These are phyloP conservation scores for Echinosophora koreensis DNA, from an alignment of 306 rosid species.

Conservation along the genomic window DNA sequence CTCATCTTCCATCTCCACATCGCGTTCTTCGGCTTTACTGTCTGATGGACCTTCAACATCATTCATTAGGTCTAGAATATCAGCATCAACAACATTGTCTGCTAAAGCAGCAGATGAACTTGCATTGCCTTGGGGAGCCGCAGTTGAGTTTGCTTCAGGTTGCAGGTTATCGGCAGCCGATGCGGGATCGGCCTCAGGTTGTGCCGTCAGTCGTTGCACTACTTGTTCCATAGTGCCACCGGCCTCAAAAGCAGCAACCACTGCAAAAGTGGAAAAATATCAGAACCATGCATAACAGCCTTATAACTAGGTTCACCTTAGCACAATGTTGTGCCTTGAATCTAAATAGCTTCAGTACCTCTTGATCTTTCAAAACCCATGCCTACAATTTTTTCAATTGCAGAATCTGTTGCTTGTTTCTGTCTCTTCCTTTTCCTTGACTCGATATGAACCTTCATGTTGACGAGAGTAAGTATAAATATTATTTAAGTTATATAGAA, in stretches of 20 bases:
- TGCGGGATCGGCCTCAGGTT: constrained; percentile 37
- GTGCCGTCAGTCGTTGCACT: constrained; percentile 55
- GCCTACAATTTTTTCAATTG: constrained; percentile 60
- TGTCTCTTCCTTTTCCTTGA: constrained; percentile 74
- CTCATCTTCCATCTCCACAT: constrained; percentile 61
- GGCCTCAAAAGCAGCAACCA: constrained; percentile 61
- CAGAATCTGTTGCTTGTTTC: constrained; percentile 54
- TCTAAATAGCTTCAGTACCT: constrained; percentile 59
- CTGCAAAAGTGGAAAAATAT: constrained; percentile 60
- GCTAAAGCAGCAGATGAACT: constrained; percentile 51
- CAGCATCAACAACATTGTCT: constrained; percentile 23
- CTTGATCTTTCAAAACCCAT: constrained; percentile 88
- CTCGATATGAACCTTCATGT: constrained; percentile 68
- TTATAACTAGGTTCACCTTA: background rate
- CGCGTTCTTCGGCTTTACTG: constrained; percentile 43
- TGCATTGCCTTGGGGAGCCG: constrained; percentile 43
- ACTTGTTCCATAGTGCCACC: constrained; percentile 65
- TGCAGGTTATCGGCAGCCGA: constrained; percentile 34
- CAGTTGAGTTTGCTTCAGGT: constrained; percentile 41
- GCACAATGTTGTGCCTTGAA: constrained; percentile 22
- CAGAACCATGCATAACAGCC: constrained; percentile 14
- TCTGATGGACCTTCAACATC: constrained; percentile 39
- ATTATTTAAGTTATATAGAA: background rate
- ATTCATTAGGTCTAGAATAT: constrained; percentile 14
- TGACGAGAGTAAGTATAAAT: constrained; percentile 32